Percentiles rank a stretch among this genome's conserved stretches.
Evolutionary conservation across 192 early-diverging fungal species (phyloP).

Genomic region (Backusella tarrabulga): DNA sequence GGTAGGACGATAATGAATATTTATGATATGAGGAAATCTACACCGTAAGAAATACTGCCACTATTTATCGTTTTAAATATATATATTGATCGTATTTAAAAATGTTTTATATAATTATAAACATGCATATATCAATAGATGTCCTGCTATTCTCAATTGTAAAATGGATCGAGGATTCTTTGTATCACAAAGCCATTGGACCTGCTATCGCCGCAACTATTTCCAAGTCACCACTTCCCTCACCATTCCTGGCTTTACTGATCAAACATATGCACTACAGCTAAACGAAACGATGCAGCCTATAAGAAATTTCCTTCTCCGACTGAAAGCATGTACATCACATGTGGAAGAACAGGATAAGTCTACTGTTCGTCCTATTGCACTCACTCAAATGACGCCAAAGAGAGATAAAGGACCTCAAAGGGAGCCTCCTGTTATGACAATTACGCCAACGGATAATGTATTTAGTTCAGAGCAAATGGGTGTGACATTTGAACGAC

Average conservation of each 20-base stretch:
- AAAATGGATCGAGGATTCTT: conserved; percentile 15
- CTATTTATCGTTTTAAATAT: neutral
- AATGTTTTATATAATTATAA: too few species aligned
- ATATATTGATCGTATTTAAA: neutral
- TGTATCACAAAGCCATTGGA: conserved; percentile 50
- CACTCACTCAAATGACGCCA: conserved; percentile 83
- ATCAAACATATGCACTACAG: conserved; percentile 30
- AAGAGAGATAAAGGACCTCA: conserved; percentile 96
- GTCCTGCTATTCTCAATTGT: conserved; percentile 2
- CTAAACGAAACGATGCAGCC: conserved; percentile 48
- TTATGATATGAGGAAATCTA: neutral
- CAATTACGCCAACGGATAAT: conserved; percentile 17
- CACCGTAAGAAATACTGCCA: neutral
- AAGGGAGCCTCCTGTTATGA: conserved; percentile 15
- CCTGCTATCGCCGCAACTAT: conserved; percentile 92
- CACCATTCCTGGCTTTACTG: conserved; percentile 17
- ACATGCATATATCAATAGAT: neutral
- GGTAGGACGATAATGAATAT: neutral
- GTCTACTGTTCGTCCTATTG: conserved; percentile 63
- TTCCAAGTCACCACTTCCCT: conserved; percentile 79
- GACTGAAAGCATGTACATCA: conserved; percentile 37
- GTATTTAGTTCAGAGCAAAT: conserved; percentile 27
- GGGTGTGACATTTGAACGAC: conserved; percentile 74
- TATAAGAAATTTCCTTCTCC: conserved; percentile 62
- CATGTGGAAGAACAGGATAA: conserved; percentile 60